Evolutionary conservation across 495 filamentous ascomycete species (phyloP), one percentile per base, ranked within the genome.

Genomic region (Lasiosphaeriaceae sp.): DNA sequence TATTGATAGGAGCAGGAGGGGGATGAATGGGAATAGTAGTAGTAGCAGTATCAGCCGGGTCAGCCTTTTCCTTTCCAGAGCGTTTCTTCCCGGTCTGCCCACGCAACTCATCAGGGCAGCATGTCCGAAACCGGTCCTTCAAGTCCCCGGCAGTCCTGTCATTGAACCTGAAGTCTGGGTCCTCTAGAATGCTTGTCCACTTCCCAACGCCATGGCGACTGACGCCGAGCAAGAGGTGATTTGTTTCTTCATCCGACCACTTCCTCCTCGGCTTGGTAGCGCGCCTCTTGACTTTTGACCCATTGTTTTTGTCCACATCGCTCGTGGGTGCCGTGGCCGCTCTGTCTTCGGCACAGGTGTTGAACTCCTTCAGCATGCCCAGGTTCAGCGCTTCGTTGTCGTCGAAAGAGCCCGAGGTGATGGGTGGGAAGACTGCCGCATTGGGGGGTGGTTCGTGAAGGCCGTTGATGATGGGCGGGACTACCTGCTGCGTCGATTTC

Each of bases 191-290:
- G 44, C 83, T 83, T 37, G 87, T 94, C 92, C 92, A 96, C 65
- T 85, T 90, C 19, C 91, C 91, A 52, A 95, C 86, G 0, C 91
- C 91, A 68, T 91, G 89, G 56, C 85, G 87, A 41, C 83, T 78
- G 17, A 95, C 90, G 1, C 90, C 92, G 52, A 84, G 77, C 24
- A 95, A 69, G 11, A 96, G 73, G 52, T 87, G 80, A 22, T 85
- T 83, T 1, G 90, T 95, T 66, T 96, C 92, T 62, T 91, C 84
- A 50, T 94, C 86, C 0, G 86, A 86, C 91, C 91, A 96, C 61
- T 83, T 88, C 54, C 79, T 80, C 58, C 80, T 65, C 14, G 75
- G 76, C 61, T 77, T 80, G 23, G 72, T 69, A 9, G 74, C 68
- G 21, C 72, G 68, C 50, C 74, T 64, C 60, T 77, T 77, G 1